Percentiles rank a stretch among this genome's conserved stretches.
phyloP scores from a whole-genome alignment of 1,284 basidiomycete species.

The Cutaneotrichosporon dermatis region DNA sequence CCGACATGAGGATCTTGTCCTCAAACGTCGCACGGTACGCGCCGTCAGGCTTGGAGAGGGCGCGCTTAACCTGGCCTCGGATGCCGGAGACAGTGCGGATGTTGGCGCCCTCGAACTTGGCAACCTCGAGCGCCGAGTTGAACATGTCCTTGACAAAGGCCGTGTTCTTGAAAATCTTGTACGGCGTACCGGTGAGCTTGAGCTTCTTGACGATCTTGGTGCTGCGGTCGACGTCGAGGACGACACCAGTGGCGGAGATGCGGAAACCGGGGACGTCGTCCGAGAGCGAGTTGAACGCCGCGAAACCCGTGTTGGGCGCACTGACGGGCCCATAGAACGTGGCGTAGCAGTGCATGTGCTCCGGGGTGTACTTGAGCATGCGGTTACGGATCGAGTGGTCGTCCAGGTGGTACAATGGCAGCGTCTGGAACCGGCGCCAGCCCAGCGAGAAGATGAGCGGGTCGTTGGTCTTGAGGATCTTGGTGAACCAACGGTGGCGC shows the following conservation, averaged over 20 bases:
- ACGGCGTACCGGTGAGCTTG: constrained; percentile 90
- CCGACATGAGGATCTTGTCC: constrained; percentile 94
- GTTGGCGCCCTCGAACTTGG: constrained; percentile 97
- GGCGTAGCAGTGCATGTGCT: constrained; percentile 98
- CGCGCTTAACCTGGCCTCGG: constrained; percentile 94
- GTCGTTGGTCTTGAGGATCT: constrained; percentile 95
- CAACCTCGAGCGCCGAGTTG: constrained; percentile 82
- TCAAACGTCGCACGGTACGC: constrained; percentile 95
- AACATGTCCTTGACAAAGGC: constrained; percentile 99
- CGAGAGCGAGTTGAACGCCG: constrained; percentile 85
- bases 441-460: constrained; percentile 92
- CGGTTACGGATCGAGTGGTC: constrained; percentile 97
- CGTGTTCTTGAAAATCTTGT: constrained; percentile 99
- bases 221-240: constrained; percentile 86
- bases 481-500: constrained; percentile 88
- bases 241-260: constrained; percentile 88
- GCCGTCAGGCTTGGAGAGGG: constrained; percentile 87
- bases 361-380: constrained; percentile 98
- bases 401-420: constrained; percentile 94
- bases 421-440: constrained; percentile 92
- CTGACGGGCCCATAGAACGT: constrained; percentile 92
- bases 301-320: constrained; percentile 94
- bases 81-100: constrained; percentile 94
- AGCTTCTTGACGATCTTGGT: constrained; percentile 97
- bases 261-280: constrained; percentile 71